Conservation (phyloP, 176 grass and related monocot genomes). For the Paspalum notatum region DNA sequence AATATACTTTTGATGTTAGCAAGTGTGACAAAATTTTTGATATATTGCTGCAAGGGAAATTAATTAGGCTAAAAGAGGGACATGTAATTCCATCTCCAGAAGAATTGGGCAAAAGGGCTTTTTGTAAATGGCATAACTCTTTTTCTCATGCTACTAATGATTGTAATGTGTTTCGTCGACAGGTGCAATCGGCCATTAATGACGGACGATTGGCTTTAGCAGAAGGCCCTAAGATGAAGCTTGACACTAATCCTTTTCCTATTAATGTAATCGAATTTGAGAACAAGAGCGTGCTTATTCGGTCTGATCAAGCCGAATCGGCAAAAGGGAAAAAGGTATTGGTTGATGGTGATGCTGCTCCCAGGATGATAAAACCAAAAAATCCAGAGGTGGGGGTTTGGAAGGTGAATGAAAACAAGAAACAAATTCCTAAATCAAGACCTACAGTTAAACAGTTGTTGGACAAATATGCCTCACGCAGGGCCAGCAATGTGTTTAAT, state of each 20-base stretch:
- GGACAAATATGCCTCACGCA: neutral
- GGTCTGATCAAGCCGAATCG: neutral
- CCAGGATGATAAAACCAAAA: constrained; percentile 1
- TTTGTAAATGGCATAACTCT: neutral
- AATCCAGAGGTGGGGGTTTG: neutral
- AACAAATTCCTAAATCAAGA: neutral
- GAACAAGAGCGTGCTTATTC: neutral
- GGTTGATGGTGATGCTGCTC: neutral
- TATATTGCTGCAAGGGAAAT: neutral
- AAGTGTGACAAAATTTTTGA: constrained; percentile 5
- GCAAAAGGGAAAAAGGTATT: neutral
- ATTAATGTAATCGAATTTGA: neutral
- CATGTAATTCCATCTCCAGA: neutral
- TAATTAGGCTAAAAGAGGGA: neutral
- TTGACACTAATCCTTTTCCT: neutral
- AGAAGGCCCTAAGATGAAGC: neutral
- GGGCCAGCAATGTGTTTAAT: neutral
- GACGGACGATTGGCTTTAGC: constrained; percentile 16
- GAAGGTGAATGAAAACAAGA: neutral
- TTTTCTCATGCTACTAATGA: constrained; percentile 2
- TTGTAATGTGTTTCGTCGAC: neutral
- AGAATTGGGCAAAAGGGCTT: neutral
- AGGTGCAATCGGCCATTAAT: constrained; percentile 1
- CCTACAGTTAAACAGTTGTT: neutral
- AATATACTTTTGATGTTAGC: constrained; percentile 8